Evolutionary conservation across 768 basidiomycete genomes (phyloP), one percentile per base, ranked within the genome.

Genomic region (Hydnomerulius pinastri): DNA sequence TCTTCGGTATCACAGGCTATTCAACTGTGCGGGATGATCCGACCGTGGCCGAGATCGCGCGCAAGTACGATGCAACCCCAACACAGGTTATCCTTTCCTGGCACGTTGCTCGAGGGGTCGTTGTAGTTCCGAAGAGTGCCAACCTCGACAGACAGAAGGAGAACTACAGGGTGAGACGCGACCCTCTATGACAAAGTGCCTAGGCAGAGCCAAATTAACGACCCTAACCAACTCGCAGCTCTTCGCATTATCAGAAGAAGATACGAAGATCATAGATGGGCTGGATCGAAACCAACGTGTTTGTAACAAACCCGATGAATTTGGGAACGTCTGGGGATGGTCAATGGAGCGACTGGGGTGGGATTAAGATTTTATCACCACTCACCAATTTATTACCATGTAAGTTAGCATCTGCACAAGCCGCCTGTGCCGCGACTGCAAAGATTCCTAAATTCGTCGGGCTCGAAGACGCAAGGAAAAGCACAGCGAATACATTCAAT

Each of bases 281-380:
- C 61, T 84, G 17, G 76, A 84, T 62, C 53, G 54, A 37, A 59
- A 62, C 30, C 70, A 50, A 32, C 72, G 4, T 68, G 61, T 10
- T 72, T 77, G 75, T 67, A 80, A 73, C 55, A 65, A 63, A 49
- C 58, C 63, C 1, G 66, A 74, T 30, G 61, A 62, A 35, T 61
- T 68, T 12, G 69, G 69, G 18, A 61, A 60, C 27, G 70, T 76
- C 5, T 71, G 54, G n/a, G 73, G 73, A 1, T 75, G 73, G 72
- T 67, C 72, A 2, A 49, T 56, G 30, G 72, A 73, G 29, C 66
- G 67, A 35, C 56, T 75, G 15, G 76, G 76, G 8, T 76, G 74
- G 75, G 52, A 63, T 23, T 28, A n/a, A n/a, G 28, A 30, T 39
- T 11, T 29, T 18, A 13, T 29, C 2, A 40, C 4, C 6, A 10